Conservation (phyloP, 495 filamentous ascomycete genomes). For the Neurospora sp. region DNA sequence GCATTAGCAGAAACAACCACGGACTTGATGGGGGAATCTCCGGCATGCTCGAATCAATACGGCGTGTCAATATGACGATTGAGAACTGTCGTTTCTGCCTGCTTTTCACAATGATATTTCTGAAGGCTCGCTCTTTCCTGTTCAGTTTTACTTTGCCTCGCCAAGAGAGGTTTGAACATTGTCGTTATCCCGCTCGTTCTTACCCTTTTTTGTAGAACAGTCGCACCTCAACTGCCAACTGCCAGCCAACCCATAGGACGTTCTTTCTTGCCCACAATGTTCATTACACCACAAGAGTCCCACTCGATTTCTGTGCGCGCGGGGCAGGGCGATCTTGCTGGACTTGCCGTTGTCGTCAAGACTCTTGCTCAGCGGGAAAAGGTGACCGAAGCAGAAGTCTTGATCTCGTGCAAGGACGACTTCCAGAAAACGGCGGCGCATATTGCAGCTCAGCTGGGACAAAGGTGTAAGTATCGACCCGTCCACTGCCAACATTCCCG, state of each 20-base stretch:
- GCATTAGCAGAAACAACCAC: background rate
- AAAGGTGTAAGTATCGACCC: constrained; percentile 4
- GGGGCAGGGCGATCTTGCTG: constrained; percentile 15
- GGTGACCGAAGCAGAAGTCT: constrained; percentile 8
- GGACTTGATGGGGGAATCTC: background rate
- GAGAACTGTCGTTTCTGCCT: background rate
- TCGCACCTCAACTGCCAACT: background rate
- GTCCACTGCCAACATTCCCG: no score
- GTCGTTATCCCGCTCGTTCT: background rate
- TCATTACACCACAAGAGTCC: constrained; percentile 13
- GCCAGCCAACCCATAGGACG: background rate
- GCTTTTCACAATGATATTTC: background rate
- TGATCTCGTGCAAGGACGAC: constrained; percentile 21
- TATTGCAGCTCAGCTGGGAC: constrained; percentile 19
- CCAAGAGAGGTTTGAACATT: background rate
- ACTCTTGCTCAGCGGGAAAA: constrained; percentile 14
- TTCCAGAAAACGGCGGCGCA: constrained; percentile 23
- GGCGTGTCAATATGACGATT: background rate
- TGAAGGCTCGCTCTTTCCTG: background rate
- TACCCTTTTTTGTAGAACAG: background rate
- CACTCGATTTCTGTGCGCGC: constrained; percentile 18
- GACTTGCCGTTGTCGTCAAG: constrained; percentile 8
- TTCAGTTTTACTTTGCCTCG: background rate
- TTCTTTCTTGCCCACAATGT: constrained; percentile 8
- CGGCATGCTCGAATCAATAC: background rate